Evolutionary conservation across 176 grass and related monocot genomes (phyloP), one percentile per base, ranked within the genome.

Genomic region (Oryza glumipatula): DNA sequence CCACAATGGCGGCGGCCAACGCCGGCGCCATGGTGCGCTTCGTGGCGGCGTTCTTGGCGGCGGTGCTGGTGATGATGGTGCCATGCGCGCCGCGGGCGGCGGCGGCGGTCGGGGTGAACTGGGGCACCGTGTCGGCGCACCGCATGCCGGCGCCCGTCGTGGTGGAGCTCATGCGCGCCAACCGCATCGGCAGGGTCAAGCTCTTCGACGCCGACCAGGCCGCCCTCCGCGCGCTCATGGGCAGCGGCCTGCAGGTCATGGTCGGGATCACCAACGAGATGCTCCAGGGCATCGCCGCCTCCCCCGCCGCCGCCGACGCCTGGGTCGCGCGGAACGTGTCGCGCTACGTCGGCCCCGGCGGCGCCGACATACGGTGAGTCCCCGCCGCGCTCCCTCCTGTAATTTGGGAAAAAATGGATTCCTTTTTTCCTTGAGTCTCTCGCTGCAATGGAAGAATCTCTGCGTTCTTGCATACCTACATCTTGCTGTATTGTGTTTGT

Each of bases 101-200:
- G 19, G 91, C 90, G 44, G 95, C 90, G 45, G 48, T 94, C 16
- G 95, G 95, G 26, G 92, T 97, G 71, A 97, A 97, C 90, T 94
- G 95, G 95, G 95, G 94, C 63, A 94, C 86, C 36, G 48, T 97
- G 30, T 85, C 92, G 4, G 88, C 88, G 61, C 94, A 94, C 88
- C 86, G 74, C 88, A 74, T 89, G 30, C 86, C 92, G 33, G 88
- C 94, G 6, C 26, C 32, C 44, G 83, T 97, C 9, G 92, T 88
- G 46, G 94, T 94, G 26, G 90, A 90, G 87, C 88, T 97, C 47
- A 68, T 97, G 73, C 89, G 84, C 11, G 87, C 89, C 8, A 97
- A 97, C 74, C 84, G 78, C 63, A 94, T 97, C 58, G 74, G 72
- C 7, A 97, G 92, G 84, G 94, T 92, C 11, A 97, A 97, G 87